These are phyloP conservation scores for Aspergillus arachidicola DNA, from an alignment of 2,329 filamentous ascomycete genomes.

Conservation along the genomic window DNA sequence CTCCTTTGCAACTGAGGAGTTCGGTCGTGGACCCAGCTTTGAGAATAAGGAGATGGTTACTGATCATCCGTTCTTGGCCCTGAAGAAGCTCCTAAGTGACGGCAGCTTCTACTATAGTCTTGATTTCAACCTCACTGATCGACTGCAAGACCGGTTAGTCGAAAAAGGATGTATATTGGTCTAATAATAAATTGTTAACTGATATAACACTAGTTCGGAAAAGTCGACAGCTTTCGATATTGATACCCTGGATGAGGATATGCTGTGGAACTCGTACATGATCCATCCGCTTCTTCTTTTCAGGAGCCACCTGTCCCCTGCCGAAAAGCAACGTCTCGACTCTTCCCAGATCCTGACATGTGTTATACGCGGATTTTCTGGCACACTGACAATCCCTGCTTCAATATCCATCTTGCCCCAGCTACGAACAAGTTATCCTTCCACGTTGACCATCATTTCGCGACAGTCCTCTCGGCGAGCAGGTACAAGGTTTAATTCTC, in stretches of 20 bases:
- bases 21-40: constrained; percentile 51
- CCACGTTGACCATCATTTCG: constrained; percentile 85
- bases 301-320: constrained; percentile 73
- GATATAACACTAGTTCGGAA: constrained; percentile 58
- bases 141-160: constrained; percentile 78
- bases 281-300: constrained; percentile 91
- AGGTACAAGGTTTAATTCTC: constrained; percentile 93
- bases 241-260: constrained; percentile 87
- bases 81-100: constrained; percentile 90
- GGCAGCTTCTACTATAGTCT: constrained; percentile 98
- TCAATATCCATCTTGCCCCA: constrained; percentile 70
- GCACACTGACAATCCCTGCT: constrained; percentile 81
- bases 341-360: constrained; percentile 85
- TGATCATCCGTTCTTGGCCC: constrained; percentile 85
- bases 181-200: constrained; percentile 20
- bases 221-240: constrained; percentile 82
- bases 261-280: constrained; percentile 99
- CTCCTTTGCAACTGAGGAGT: constrained; percentile 56
- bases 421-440: constrained; percentile 71
- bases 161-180: constrained; percentile 2
- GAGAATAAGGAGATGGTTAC: constrained; percentile 69
- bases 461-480: constrained; percentile 87
- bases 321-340: constrained; percentile 80
- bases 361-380: constrained; percentile 89
- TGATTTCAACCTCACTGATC: constrained; percentile 95